Conservation (phyloP, 2,329 filamentous ascomycete species). For the Stachybotrys chartarum region DNA sequence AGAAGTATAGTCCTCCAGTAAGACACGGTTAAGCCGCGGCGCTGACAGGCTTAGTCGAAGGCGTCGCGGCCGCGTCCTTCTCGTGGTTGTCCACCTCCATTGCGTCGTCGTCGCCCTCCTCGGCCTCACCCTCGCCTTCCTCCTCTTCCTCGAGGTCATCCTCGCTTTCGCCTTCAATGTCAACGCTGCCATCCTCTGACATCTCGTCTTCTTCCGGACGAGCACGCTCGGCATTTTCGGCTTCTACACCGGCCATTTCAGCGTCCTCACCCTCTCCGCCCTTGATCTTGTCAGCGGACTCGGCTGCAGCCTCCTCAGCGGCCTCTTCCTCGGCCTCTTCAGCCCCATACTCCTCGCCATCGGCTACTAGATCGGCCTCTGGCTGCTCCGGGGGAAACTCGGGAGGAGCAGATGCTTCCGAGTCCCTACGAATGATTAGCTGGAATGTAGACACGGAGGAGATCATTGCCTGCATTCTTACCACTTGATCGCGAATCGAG, state of each 20-base stretch:
- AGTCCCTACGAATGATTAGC: conserved; percentile 59
- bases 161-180: conserved; percentile 70
- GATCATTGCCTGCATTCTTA: conserved; percentile 32
- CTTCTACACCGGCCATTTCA: conserved; percentile 68
- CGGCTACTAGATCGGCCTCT: conserved; percentile 79
- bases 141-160: conserved; percentile 65
- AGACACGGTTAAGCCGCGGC: conserved; percentile 23
- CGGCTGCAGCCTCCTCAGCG: conserved; percentile 42
- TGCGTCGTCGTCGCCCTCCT: conserved; percentile 30
- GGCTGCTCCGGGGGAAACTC: conserved; percentile 97
- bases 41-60: conserved; percentile 25
- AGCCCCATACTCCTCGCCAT: conserved; percentile 85
- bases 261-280: conserved; percentile 53
- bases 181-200: conserved; percentile 70
- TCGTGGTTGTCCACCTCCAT: conserved; percentile 43
- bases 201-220: conserved; percentile 57
- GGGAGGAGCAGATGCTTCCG: conserved; percentile 90
- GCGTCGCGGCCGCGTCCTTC: conserved; percentile 21
- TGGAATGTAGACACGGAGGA: neutral
- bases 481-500: conserved; percentile 98
- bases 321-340: conserved; percentile 76
- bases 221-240: conserved; percentile 28
- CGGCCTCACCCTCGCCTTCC: conserved; percentile 25
- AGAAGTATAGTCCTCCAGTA: conserved; percentile 7
- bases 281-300: conserved; percentile 37